Conservation (phyloP, 306 rosid genomes). For the Gynostemma pentaphyllum region DNA sequence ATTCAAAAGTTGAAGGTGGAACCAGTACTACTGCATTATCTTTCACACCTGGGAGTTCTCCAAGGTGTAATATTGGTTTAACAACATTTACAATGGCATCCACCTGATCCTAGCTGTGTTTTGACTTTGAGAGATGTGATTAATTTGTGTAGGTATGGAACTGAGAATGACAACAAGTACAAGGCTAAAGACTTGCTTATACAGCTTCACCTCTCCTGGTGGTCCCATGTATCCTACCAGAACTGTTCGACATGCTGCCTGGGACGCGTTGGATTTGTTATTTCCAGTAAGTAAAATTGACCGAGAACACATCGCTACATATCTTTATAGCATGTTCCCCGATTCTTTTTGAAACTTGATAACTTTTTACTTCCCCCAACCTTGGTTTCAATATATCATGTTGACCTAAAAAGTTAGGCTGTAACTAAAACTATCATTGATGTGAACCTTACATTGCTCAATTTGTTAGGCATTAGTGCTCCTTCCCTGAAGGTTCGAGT, state of each 20-base stretch:
- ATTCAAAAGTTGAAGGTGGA: constrained; percentile 92
- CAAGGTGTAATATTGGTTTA: constrained; percentile 37
- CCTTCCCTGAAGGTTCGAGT: no score
- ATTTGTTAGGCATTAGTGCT: no score
- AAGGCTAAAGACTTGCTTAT: constrained; percentile 73
- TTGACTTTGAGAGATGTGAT: constrained; percentile 10
- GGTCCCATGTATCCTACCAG: constrained; percentile 98
- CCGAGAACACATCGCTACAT: background rate
- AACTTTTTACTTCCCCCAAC: background rate
- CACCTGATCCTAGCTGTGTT: background rate
- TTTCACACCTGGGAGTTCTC: constrained; percentile 59
- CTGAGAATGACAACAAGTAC: constrained; percentile 91
- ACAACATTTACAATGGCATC: background rate
- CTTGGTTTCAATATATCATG: no score
- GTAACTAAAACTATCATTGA: no score
- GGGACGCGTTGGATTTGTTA: constrained; percentile 86
- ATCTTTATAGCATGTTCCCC: background rate
- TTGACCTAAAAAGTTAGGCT: no score
- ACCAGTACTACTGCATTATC: constrained; percentile 89
- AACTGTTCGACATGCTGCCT: constrained; percentile 97
- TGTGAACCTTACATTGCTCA: no score
- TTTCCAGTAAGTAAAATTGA: constrained; percentile 56
- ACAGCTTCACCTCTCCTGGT: constrained; percentile 93
- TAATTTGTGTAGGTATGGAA: constrained; percentile 56
- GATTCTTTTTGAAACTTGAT: background rate